Base-by-base conservation (phyloP, 768 basidiomycete species). In the Phanerochaete carnosa region DNA sequence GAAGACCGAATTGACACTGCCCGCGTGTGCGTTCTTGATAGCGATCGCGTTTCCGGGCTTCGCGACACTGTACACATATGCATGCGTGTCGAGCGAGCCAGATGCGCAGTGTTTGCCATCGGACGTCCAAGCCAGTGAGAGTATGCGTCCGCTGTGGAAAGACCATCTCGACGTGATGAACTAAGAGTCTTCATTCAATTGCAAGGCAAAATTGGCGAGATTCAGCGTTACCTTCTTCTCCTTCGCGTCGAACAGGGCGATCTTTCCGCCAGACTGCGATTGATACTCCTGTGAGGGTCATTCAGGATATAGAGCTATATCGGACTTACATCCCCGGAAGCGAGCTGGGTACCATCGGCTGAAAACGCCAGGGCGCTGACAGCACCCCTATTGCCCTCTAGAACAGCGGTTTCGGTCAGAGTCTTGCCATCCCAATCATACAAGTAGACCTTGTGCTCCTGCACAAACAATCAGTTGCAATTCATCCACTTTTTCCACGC, bases 71-170 rank as follows among this genome's bases (percentile, higher is more conserved):
- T 92, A 98, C 26, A 98, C 75, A 68, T 94, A 97, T 4, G 96
- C 85, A 65, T 94, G 85, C 30, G 95, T 95, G 71, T 98, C 96
- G n/a, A 96, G 80, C 22, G 94, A 92, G 12, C 89, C 94, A 3
- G 94, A 94, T 12, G 87, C 95, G 63, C 90, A 83, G 68, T 95
- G 86, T 62, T 80, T 79, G 7, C 87, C 86, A 68, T 91, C 87
- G 6, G 83, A 65, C 7, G 90, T 86, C 86, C 90, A 95, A 1
- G 84, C 76, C 19, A 98, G 79, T 11, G 91, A 85, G 65, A 88
- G 83, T 62, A 98, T 83, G 29, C 92, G 87, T 0, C 86, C 92
- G 9, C 87, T 80, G 75, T 98, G 96, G 77, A 88, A 85, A 8
- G 90, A 83, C 96, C 96, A 98, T 58, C 86, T 85, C 2, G 86